phyloP scores from a whole-genome alignment of 2,329 filamentous ascomycete genomes.

The Fusarium camptoceras region DNA sequence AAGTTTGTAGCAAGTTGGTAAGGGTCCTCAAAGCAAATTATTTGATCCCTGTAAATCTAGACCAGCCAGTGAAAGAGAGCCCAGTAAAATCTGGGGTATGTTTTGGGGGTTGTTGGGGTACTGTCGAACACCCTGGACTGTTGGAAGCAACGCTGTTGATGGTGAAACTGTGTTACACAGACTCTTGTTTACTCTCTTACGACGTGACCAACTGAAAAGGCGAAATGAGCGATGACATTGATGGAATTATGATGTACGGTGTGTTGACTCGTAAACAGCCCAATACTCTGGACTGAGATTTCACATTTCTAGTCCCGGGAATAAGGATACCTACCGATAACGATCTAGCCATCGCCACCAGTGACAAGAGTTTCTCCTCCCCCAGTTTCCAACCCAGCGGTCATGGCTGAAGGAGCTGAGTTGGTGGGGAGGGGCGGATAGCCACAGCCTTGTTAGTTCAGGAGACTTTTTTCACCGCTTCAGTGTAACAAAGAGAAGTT shows the following conservation, averaged over 20 bases:
- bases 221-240: not conserved
- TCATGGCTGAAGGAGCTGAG: constrained; percentile 1
- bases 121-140: not conserved
- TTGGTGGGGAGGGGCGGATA: constrained; percentile 28
- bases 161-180: constrained; percentile 1
- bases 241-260: not conserved
- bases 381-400: not conserved
- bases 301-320: constrained; percentile 1
- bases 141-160: not conserved
- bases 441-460: constrained; percentile 5
- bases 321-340: constrained; percentile 9
- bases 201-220: not conserved
- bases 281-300: not conserved
- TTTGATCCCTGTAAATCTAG: constrained; percentile 23
- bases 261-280: not conserved
- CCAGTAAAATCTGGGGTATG: constrained; percentile 30
- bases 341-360: constrained; percentile 19
- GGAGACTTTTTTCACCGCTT: constrained; percentile 27
- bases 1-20: not conserved
- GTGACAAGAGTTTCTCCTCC: constrained; percentile 1
- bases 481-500: not conserved
- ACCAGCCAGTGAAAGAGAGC: constrained; percentile 11
- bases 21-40: not conserved
- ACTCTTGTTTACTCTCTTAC: not conserved
- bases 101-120: constrained; percentile 22